Base-by-base conservation (phyloP, 768 basidiomycete species). In the Chalciporus chontae region DNA sequence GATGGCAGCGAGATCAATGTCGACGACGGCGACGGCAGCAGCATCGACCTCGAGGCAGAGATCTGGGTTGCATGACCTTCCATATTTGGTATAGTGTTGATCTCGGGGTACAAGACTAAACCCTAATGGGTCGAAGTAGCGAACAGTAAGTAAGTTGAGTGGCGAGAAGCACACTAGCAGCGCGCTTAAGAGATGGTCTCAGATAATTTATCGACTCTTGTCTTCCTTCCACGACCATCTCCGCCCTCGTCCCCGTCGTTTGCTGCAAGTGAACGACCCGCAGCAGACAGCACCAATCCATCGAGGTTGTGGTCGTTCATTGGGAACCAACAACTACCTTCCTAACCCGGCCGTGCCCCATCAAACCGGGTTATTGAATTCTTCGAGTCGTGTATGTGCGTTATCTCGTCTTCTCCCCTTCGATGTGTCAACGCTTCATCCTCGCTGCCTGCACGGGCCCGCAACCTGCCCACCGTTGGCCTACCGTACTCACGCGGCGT, bases 1-100 rank as follows among this genome's bases (percentile, higher is more conserved):
- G 46, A 64, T 74, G 71, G 57, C 37, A 23, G 45, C 23, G 42
- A 23, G 27, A 36, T 36, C 34, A 36, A 36, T 8, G 34, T 36
- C 49, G 4, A 19, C n/a, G 24, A 10, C 24, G 14, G 40, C 40
- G 15, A 15, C 23, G 13, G 19, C 18, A 40, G 19, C 18, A 40
- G 39, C 39, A 11, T 19, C 9, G n/a, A 31, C 43, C 40, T 42
- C 13, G 40, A 23, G 24, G 14, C 24, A 15, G n/a, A n/a, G 15
- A 36, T 36, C 34, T 36, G 34, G 34, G 34, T 36, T 24, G 14
- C 39, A 24, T 9, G 18, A 24, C 39, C 39, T 19, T 19, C 39
- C 39, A 10, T 40, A 7, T 24, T 40, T 19, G 18, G 18, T 21
- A 24, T 11, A 5, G 11, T 19, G 23, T 11, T 21, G 38, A 21